Percentiles rank a stretch among this genome's conserved stretches.
These are phyloP conservation scores for Tricholoma terreum DNA, from an alignment of 768 basidiomycete genomes.

Conservation along the genomic window DNA sequence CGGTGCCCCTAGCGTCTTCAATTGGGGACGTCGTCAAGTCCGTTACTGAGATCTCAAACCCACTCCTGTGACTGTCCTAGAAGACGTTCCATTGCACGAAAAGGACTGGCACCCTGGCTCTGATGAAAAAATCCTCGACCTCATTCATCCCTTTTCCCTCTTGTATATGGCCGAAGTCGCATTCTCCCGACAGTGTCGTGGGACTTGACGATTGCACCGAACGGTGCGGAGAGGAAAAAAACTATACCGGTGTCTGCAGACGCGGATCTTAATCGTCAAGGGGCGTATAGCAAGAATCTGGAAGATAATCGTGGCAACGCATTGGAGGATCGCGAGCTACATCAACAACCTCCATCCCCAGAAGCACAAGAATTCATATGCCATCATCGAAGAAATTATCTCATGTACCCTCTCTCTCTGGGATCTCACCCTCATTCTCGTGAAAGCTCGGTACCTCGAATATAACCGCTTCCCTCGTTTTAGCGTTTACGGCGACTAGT, in stretches of 20 bases:
- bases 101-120: constrained; percentile 44
- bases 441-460: background rate
- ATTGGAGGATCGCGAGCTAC: constrained; percentile 27
- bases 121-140: constrained; percentile 37
- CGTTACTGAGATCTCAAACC: constrained; percentile 22
- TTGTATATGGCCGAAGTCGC: constrained; percentile 29
- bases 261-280: constrained; percentile 5
- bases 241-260: constrained; percentile 12
- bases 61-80: constrained; percentile 23
- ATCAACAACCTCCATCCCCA: too few species aligned
- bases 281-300: background rate
- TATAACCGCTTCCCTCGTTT: background rate
- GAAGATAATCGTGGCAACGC: too few species aligned
- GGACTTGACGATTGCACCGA: constrained; percentile 14
- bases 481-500: too few species aligned
- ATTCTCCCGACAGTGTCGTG: constrained; percentile 9
- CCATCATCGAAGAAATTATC: constrained; percentile 25
- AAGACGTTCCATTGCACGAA: constrained; percentile 29
- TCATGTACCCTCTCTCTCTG: constrained; percentile 28
- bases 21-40: constrained; percentile 24
- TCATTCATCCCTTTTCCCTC: constrained; percentile 40
- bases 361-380: too few species aligned
- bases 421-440: constrained; percentile 22
- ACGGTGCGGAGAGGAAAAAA: constrained; percentile 14
- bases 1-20: constrained; percentile 13